Conservation (phyloP, 306 rosid genomes). For the Corylus heterophylla region DNA sequence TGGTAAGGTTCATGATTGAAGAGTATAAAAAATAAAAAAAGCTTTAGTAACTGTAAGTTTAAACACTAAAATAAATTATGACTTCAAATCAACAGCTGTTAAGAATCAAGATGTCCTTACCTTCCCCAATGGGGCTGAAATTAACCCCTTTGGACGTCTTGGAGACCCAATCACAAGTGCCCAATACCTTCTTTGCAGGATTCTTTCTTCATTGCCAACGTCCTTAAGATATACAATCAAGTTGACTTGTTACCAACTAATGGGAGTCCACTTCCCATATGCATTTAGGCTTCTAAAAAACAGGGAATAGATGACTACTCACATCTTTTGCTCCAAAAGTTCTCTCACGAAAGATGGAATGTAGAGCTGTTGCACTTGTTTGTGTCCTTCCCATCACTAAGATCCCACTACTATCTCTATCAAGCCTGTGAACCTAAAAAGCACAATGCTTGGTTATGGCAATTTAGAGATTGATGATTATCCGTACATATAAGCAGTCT, state of each 20-base stretch:
- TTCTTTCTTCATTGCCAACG: constrained; percentile 39
- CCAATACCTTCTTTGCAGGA: constrained; percentile 71
- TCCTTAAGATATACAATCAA: constrained; percentile 30
- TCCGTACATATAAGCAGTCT: constrained; percentile 12
- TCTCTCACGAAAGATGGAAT: constrained; percentile 82
- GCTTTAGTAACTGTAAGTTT: neutral
- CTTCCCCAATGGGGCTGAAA: constrained; percentile 83
- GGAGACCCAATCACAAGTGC: constrained; percentile 97
- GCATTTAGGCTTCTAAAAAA: constrained; percentile 7
- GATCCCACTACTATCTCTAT: constrained; percentile 83
- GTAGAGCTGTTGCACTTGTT: constrained; percentile 66
- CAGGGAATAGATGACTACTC: constrained; percentile 20
- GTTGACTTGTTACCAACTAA: constrained; percentile 17
- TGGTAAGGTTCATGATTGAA: too few species aligned
- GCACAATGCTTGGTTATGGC: constrained; percentile 17
- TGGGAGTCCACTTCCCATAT: constrained; percentile 4
- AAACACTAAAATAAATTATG: neutral
- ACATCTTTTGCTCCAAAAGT: constrained; percentile 70
- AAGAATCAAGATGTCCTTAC: constrained; percentile 43
- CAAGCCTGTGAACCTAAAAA: constrained; percentile 83
- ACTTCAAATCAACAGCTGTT: neutral
- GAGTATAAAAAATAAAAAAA: neutral
- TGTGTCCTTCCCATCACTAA: constrained; percentile 93
- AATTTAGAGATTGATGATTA: neutral
- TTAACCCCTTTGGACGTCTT: constrained; percentile 57